Evolutionary conservation across 139 green algal species (phyloP).

Genomic region (Protoeuglena noctilucae): DNA sequence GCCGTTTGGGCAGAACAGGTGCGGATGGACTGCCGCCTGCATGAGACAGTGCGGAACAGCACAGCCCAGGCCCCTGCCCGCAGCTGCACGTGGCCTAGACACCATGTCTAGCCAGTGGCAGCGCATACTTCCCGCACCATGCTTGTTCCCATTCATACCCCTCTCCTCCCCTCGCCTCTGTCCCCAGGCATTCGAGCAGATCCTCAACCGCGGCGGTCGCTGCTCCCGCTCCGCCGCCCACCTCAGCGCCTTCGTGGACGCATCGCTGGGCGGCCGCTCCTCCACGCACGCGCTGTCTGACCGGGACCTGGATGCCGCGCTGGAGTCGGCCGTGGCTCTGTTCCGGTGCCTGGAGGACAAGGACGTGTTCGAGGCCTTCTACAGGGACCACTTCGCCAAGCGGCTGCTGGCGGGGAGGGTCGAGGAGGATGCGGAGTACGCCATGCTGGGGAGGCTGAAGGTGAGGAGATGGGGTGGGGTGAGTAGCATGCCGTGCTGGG

Average conservation of each 20-base stretch:
- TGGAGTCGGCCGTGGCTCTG: constrained; percentile 86
- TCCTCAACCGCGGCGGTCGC: constrained; percentile 81
- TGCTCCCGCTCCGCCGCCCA: constrained; percentile 88
- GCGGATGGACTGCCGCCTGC: too few species aligned
- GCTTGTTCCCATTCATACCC: too few species aligned
- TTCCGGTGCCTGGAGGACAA: constrained; percentile 90
- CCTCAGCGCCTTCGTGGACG: constrained; percentile 94
- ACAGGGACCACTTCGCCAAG: constrained; percentile 94
- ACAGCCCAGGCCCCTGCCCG: too few species aligned
- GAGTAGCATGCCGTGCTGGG: constrained; percentile 81
- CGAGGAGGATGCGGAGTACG: constrained; percentile 67
- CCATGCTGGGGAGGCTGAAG: constrained; percentile 91
- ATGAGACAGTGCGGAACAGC: constrained; percentile 4
- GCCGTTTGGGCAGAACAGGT: too few species aligned
- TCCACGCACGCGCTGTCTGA: constrained; percentile 64
- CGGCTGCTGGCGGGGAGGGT: constrained; percentile 63
- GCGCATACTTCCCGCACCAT: background rate
- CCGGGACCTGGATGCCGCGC: constrained; percentile 64
- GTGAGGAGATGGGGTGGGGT: constrained; percentile 54
- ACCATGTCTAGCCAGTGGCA: background rate
- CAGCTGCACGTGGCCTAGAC: too few species aligned
- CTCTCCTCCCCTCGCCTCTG: background rate
- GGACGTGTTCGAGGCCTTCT: constrained; percentile 98
- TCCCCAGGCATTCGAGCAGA: constrained; percentile 67
- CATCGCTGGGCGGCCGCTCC: constrained; percentile 61